phyloP scores from a whole-genome alignment of 2,329 filamentous ascomycete genomes.

The Pseudogymnoascus sp. region DNA sequence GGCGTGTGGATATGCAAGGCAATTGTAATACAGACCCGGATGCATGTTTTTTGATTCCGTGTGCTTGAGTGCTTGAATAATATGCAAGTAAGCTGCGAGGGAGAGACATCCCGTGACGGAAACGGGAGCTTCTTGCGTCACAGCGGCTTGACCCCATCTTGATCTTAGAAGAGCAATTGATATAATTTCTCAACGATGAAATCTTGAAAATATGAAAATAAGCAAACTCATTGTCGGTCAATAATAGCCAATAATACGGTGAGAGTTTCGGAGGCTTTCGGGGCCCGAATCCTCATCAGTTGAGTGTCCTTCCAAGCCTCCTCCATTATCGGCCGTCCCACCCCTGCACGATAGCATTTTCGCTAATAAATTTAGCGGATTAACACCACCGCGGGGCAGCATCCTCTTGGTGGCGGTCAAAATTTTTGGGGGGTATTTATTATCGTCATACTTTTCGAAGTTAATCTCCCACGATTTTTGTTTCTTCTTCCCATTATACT shows the following conservation, averaged over 20 bases:
- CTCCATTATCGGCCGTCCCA: neutral
- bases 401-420: neutral
- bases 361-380: constrained; percentile 3
- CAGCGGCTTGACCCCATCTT: neutral
- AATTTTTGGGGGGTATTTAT: constrained; percentile 1
- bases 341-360: constrained; percentile 1
- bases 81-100: neutral
- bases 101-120: neutral
- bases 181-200: neutral
- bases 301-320: neutral
- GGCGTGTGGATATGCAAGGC: neutral
- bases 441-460: neutral
- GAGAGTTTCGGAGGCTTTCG: neutral
- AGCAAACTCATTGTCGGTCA: neutral
- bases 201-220: neutral
- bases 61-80: neutral
- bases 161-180: neutral
- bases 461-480: neutral
- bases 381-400: constrained; percentile 7
- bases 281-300: neutral
- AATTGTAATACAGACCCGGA: neutral
- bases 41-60: neutral
- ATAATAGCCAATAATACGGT: neutral
- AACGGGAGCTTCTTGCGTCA: neutral
- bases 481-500: neutral